phyloP scores from a whole-genome alignment of 805 yeast species.

The Martiniozyma abietophila region DNA sequence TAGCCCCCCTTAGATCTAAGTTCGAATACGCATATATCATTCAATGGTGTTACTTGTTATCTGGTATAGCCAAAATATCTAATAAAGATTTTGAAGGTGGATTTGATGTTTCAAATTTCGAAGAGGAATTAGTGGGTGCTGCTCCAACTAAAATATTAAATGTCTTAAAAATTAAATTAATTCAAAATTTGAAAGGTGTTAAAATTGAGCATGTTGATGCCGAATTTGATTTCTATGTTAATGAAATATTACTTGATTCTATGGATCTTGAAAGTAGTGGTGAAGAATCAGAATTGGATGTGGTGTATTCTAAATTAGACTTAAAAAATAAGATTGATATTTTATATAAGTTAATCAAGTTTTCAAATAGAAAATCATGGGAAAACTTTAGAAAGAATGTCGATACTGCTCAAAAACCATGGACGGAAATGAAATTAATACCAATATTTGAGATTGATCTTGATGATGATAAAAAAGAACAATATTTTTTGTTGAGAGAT shows the following conservation, averaged over 20 bases:
- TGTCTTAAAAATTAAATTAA: conserved; percentile 34
- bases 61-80: conserved; percentile 42
- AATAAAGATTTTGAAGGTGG: conserved; percentile 44
- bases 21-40: conserved; percentile 32
- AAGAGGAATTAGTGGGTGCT: conserved; percentile 47
- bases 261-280: conserved; percentile 6
- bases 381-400: conserved; percentile 44
- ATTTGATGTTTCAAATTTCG: conserved; percentile 51
- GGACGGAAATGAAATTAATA: conserved; percentile 17
- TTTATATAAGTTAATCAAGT: conserved; percentile 30
- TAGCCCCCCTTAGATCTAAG: conserved; percentile 28
- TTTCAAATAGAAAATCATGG: conserved; percentile 33
- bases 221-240: conserved; percentile 23
- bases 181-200: conserved; percentile 31
- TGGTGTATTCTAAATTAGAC: conserved; percentile 23
- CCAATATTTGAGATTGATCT: conserved; percentile 16
- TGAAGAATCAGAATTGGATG: conserved; percentile 7
- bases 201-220: conserved; percentile 22
- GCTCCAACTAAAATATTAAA: conserved; percentile 32
- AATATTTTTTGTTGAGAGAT: conserved; percentile 37
- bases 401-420: conserved; percentile 24
- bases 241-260: conserved; percentile 11
- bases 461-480: conserved; percentile 14
- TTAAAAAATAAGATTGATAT: conserved; percentile 42
- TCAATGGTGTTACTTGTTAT: conserved; percentile 49